Conservation (phyloP, 2,329 filamentous ascomycete genomes). For the Ophiostoma himal-ulmi region DNA sequence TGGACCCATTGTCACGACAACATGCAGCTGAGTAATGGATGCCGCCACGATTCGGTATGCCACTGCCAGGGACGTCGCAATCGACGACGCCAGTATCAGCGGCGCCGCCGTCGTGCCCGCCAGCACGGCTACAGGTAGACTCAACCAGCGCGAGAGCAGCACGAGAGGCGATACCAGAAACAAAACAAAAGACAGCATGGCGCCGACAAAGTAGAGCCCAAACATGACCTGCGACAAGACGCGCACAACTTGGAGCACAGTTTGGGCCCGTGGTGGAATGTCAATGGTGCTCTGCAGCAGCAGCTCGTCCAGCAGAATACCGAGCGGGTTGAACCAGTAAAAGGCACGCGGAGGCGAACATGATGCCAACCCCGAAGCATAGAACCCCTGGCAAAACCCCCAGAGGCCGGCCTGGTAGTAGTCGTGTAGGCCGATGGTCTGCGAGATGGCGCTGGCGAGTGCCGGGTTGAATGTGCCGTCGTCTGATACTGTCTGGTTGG, state of each 20-base stretch:
- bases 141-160: conserved; percentile 51
- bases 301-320: conserved; percentile 73
- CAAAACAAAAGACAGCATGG: conserved; percentile 64
- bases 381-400: conserved; percentile 88
- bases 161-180: conserved; percentile 60
- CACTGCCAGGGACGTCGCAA: conserved; percentile 78
- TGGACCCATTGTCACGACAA: conserved; percentile 61
- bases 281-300: conserved; percentile 77
- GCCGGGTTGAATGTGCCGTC: conserved; percentile 58
- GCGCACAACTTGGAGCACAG: conserved; percentile 67
- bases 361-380: conserved; percentile 57
- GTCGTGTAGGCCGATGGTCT: conserved; percentile 80
- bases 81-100: conserved; percentile 60
- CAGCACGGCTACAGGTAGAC: conserved; percentile 62
- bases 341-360: conserved; percentile 66
- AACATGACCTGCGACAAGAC: conserved; percentile 83
- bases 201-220: conserved; percentile 70
- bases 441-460: conserved; percentile 81
- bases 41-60: conserved; percentile 75
- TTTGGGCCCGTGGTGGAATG: conserved; percentile 65
- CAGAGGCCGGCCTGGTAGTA: conserved; percentile 92
- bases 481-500: conserved; percentile 41
- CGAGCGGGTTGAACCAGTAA: conserved; percentile 89
- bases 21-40: conserved; percentile 67
- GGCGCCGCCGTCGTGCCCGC: conserved; percentile 62